Percentiles rank a stretch among this genome's conserved stretches.
These are phyloP conservation scores for Litchi chinensis DNA, from an alignment of 345 rosid species.

Conservation along the genomic window DNA sequence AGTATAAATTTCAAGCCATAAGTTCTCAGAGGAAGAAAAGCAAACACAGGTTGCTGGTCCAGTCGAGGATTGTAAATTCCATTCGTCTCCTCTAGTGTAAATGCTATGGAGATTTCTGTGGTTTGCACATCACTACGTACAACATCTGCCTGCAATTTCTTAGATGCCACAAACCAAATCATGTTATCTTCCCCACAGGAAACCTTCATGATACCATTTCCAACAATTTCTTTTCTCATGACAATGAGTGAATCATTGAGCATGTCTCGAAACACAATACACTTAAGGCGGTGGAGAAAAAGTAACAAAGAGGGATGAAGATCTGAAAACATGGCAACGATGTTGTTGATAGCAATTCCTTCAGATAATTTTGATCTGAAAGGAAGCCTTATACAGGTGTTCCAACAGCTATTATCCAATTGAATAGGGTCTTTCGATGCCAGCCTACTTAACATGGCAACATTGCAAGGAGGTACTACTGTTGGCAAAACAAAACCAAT, in stretches of 20 bases:
- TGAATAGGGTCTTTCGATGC: conserved; percentile 38
- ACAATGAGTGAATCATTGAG: conserved; percentile 59
- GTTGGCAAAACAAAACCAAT: conserved; percentile 96
- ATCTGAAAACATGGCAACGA: conserved; percentile 76
- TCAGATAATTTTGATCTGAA: conserved; percentile 61
- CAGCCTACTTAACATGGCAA: conserved; percentile 53
- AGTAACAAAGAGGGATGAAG: conserved; percentile 88
- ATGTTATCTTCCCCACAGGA: conserved; percentile 71
- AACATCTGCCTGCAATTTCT: conserved; percentile 56
- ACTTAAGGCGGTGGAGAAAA: conserved; percentile 84
- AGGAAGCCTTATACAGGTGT: conserved; percentile 90
- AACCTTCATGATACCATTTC: conserved; percentile 70
- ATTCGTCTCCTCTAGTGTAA: conserved; percentile 69
- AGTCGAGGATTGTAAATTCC: conserved; percentile 60
- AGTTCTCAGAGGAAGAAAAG: conserved; percentile 92
- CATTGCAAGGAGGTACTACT: conserved; percentile 65
- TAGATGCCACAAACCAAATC: conserved; percentile 89
- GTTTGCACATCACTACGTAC: conserved; percentile 58
- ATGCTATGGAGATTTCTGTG: conserved; percentile 85
- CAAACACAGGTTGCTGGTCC: conserved; percentile 81
- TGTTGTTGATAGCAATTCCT: conserved; percentile 54
- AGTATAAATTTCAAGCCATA: conserved; percentile 93
- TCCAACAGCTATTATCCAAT: conserved; percentile 57
- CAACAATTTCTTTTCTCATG: conserved; percentile 76
- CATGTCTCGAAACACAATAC: conserved; percentile 72